Conservation (phyloP, 441 rosid species). For the Jatropha multifida region DNA sequence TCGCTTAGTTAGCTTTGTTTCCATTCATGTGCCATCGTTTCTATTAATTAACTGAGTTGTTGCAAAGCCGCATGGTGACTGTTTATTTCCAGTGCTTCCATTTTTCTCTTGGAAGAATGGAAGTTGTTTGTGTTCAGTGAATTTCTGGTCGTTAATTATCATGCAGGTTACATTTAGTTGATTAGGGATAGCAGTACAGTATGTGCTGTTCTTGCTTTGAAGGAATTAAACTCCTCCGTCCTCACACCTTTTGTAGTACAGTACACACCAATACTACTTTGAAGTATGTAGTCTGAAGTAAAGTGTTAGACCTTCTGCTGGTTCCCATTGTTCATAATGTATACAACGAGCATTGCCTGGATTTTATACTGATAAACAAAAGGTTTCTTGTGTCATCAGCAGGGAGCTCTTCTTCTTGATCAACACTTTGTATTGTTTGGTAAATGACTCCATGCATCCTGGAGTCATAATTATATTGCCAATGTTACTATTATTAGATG, state of each 20-base stretch:
- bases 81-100: neutral
- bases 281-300: neutral
- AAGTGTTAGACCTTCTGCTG: neutral
- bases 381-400: neutral
- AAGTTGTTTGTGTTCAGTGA: neutral
- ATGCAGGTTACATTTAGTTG: neutral
- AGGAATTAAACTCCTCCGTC: neutral
- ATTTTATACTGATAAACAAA: neutral
- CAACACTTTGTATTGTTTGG: neutral
- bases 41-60: neutral
- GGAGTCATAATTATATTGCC: neutral
- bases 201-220: neutral
- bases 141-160: neutral
- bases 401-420: slow-evolving; percentile 11
- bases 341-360: neutral
- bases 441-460: neutral
- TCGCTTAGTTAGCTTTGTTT: neutral
- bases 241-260: neutral
- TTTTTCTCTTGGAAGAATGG: neutral
- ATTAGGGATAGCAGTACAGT: neutral
- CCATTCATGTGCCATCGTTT: neutral
- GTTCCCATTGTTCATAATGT: neutral
- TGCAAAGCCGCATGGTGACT: neutral
- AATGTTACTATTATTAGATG: neutral
- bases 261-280: too few relatives aligned